Base-by-base conservation (phyloP, 2,329 filamentous ascomycete genomes). In the Seiridium cupressi region DNA sequence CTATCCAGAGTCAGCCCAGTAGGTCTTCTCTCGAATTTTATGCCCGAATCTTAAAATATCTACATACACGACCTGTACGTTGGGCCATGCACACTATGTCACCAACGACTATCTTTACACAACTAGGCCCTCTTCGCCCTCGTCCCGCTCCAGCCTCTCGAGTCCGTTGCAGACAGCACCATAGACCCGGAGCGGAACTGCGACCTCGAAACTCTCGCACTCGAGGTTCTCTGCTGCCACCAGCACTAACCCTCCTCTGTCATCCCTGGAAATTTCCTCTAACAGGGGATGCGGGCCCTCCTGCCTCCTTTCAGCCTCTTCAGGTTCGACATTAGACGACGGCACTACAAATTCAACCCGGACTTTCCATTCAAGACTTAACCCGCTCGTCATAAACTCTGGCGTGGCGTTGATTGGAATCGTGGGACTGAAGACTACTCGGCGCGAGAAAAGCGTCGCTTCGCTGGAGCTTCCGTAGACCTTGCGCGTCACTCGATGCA, bases 331-430 rank as follows among this genome's bases (percentile, higher is more conserved):
- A 32, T 67, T 63, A 44, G 83, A 72, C 18, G 83, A 85, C 5
- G 91, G 89, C 5, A 94, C 94, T 34, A 97, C 93, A 75, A 99
- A 99, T 75, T 98, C 93, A 60, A 99, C 87, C 1, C 92, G 82
- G 40, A 99, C 80, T 72, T 90, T 91, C 95, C 95, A 99, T 65
- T 92, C 90, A 34, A 97, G 79, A 64, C 86, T 90, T 3, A 99
- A 86, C 2, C 93, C 93, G 62, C 88, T 96, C 0, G 95, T 99
- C 51, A 96, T 84, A 66, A 99, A 96, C 64, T 95, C 93, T 0
- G 95, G 95, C 1, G 93, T 97, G 0, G 92, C 93, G 11, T 83
- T 83, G 18, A 90, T 84, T 0, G 95, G 95, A 54, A 99, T 93
- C 0, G 91, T 90, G 0, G 93, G 90, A 7, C 83, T 88, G 69